phyloP scores from a whole-genome alignment of 2,329 filamentous ascomycete species.

The Leptographium galeiforme region DNA sequence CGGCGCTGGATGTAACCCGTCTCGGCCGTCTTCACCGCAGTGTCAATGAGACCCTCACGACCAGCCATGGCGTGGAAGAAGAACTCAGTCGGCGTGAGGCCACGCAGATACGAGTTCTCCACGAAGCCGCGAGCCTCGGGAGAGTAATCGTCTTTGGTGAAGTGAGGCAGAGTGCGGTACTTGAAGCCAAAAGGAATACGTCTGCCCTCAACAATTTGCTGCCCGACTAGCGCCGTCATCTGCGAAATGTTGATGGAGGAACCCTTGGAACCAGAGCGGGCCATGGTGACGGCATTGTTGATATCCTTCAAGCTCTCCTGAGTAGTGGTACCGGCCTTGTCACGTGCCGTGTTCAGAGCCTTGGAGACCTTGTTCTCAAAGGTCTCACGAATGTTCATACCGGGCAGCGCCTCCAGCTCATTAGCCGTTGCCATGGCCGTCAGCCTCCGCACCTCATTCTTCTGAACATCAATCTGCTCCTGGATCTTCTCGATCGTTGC shows the following conservation, averaged over 20 bases:
- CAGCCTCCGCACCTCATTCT: constrained; percentile 63
- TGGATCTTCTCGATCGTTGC: constrained; percentile 76
- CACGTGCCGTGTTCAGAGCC: constrained; percentile 87
- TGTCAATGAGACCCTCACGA: constrained; percentile 99
- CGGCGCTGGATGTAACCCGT: constrained; percentile 98
- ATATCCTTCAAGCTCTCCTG: constrained; percentile 86
- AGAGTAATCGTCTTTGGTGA: constrained; percentile 98
- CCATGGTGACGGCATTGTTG: constrained; percentile 96
- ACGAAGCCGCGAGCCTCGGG: constrained; percentile 95
- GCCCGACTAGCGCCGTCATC: constrained; percentile 95
- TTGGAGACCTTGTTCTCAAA: constrained; percentile 97
- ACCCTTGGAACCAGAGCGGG: constrained; percentile 91
- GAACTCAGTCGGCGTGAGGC: constrained; percentile 88
- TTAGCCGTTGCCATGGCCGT: constrained; percentile 73
- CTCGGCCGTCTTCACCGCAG: constrained; percentile 96
- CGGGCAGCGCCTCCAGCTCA: constrained; percentile 78
- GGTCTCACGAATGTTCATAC: constrained; percentile 97
- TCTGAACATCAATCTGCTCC: constrained; percentile 65
- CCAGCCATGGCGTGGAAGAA: constrained; percentile 99
- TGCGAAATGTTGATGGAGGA: constrained; percentile 99
- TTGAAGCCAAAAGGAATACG: constrained; percentile 99
- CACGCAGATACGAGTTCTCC: constrained; percentile 95
- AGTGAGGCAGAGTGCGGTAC: constrained; percentile 90
- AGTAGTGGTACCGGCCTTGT: constrained; percentile 85
- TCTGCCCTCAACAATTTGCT: constrained; percentile 96